Conservation (phyloP, 192 early-diverging fungal genomes). For the Allomyces macrogynus region DNA sequence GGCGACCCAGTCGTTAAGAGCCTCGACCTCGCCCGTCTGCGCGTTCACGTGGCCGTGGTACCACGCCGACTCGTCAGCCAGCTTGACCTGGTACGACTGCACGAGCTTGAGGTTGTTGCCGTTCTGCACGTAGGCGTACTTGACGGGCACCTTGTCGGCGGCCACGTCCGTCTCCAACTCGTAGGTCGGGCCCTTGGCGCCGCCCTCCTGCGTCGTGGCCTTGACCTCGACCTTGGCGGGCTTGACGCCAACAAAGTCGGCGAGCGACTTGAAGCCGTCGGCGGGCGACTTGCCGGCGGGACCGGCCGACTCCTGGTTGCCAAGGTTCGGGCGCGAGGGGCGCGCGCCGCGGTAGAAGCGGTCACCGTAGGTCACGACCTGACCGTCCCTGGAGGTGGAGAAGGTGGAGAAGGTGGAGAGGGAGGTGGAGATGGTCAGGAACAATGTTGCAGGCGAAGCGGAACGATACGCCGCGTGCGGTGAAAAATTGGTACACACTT, state of each 20-base stretch:
- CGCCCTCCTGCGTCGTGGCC: no score
- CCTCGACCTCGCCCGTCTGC: slow-evolving; percentile 33
- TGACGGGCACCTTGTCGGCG: slow-evolving; percentile 40
- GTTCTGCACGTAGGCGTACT: slow-evolving; percentile 21
- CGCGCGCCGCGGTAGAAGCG: not conserved
- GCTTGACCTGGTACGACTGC: not conserved
- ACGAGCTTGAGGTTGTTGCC: not conserved
- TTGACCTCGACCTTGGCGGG: no score
- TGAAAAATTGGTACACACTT: slow-evolving; percentile 1
- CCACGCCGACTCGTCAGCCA: slow-evolving; percentile 17
- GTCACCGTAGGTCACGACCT: slow-evolving; percentile 20
- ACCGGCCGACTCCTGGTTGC: no score
- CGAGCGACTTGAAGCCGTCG: no score
- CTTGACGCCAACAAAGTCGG: no score
- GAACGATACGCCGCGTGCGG: no score
- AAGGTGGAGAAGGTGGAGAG: no score
- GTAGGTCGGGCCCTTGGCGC: not conserved
- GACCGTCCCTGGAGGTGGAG: slow-evolving; percentile 3
- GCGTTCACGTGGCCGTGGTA: slow-evolving; percentile 50
- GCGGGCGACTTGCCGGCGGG: no score
- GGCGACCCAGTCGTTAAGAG: slow-evolving; percentile 70
- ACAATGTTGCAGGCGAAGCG: no score
- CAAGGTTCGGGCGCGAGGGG: not conserved
- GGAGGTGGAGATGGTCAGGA: no score
- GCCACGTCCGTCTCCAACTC: slow-evolving; percentile 19